Percentiles rank a stretch among this genome's conserved stretches.
Evolutionary conservation across 164 flowering plant species (phyloP).

Genomic region (grape (Vitis vinifera)): ASM3070453v1 NC_081807.1:6887501-6888000

Average conservation of each 20-base stretch:
- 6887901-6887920: background rate
- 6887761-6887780: too few relatives aligned
- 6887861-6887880: too few relatives aligned
- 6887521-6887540: slow-evolving; percentile 61
- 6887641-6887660: slow-evolving; percentile 66
- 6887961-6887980: slow-evolving; percentile 54
- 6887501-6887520: slow-evolving; percentile 52
- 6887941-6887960: background rate
- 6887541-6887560: slow-evolving; percentile 24
- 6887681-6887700: slow-evolving; percentile 2
- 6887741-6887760: background rate
- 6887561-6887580: background rate
- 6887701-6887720: background rate
- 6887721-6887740: too few relatives aligned
- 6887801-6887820: too few relatives aligned
- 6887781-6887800: too few relatives aligned
- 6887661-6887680: slow-evolving; percentile 76
- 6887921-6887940: background rate
- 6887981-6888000: slow-evolving; percentile 67
- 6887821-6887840: too few relatives aligned
- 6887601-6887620: slow-evolving; percentile 50
- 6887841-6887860: too few relatives aligned
- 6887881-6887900: too few relatives aligned
- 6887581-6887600: slow-evolving; percentile 33
- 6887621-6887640: slow-evolving; percentile 78